These are phyloP conservation scores for Hibiscus mutabilis DNA, from an alignment of 345 rosid species.

Conservation along the genomic window DNA sequence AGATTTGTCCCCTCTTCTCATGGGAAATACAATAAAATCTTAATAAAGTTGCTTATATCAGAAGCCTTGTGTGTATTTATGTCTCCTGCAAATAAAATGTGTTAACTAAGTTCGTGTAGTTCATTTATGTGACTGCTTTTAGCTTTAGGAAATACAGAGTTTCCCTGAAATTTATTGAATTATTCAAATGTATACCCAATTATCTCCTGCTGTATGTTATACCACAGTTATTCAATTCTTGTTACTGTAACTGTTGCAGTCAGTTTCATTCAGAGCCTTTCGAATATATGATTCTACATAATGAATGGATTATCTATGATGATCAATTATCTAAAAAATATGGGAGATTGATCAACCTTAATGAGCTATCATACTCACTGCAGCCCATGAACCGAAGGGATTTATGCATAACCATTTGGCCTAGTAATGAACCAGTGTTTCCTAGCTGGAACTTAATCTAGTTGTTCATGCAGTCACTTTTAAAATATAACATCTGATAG, in stretches of 20 bases:
- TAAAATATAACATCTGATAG: neutral
- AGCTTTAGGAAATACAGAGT: neutral
- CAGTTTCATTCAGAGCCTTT: too few relatives aligned
- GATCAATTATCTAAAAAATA: neutral
- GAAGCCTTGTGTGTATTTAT: slow-evolving; percentile 7
- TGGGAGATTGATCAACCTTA: neutral
- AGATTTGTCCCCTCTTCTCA: neutral
- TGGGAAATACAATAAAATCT: slow-evolving; percentile 10
- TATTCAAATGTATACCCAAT: slow-evolving; percentile 3
- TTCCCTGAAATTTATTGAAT: neutral
- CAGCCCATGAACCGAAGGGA: neutral
- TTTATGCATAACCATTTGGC: neutral
- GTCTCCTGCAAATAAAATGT: slow-evolving; percentile 1
- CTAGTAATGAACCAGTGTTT: neutral
- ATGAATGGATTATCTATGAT: slow-evolving; percentile 3
- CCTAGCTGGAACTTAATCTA: neutral
- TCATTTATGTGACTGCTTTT: neutral
- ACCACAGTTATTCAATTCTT: neutral
- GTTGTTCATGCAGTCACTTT: neutral
- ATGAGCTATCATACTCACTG: neutral
- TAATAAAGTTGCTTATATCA: slow-evolving; percentile 3
- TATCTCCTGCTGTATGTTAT: neutral
- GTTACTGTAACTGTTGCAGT: too few relatives aligned
- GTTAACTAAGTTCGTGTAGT: neutral
- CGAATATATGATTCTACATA: neutral